Conservation (phyloP, 768 basidiomycete genomes). For the Tricholoma hemisulphureum region DNA sequence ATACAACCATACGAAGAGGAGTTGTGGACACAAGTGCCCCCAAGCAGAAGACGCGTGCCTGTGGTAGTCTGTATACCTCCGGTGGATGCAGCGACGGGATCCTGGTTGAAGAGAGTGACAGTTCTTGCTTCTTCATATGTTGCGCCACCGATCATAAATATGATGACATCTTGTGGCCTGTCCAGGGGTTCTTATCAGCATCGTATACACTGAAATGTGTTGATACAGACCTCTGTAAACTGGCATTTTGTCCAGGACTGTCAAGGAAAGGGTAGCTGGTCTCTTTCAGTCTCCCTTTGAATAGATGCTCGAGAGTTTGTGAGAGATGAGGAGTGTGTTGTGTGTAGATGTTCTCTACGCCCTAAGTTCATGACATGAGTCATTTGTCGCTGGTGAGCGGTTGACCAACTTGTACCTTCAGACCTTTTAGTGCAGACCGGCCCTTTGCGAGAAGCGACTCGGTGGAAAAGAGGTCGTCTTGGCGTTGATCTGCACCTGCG, state of each 20-base stretch:
- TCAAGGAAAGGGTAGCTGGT: conserved; percentile 88
- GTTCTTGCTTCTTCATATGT: conserved; percentile 94
- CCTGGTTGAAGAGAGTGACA: conserved; percentile 84
- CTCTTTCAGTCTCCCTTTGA: conserved; percentile 84
- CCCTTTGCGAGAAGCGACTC: conserved; percentile 94
- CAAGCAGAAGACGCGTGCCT: conserved; percentile 79
- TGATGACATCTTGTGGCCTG: conserved; percentile 93
- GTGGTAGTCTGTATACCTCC: conserved; percentile 48
- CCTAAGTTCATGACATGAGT: conserved; percentile 44
- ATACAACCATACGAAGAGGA: conserved; percentile 69
- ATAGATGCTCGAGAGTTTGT: conserved; percentile 85
- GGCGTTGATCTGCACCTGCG: conserved; percentile 92
- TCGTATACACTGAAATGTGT: not conserved
- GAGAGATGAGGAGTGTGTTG: conserved; percentile 93
- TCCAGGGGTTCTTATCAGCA: not conserved
- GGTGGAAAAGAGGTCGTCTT: conserved; percentile 95
- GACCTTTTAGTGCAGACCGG: conserved; percentile 89
- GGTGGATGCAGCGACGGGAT: conserved; percentile 50
- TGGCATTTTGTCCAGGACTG: conserved; percentile 59
- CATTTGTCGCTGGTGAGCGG: not conserved
- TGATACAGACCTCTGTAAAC: conserved; percentile 60
- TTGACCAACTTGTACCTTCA: conserved; percentile 58
- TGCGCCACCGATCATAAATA: conserved; percentile 95
- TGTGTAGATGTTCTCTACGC: conserved; percentile 98
- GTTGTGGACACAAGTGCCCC: conserved; percentile 94